Evolutionary conservation across 352 stramenopile genomes (phyloP), one percentile per base, ranked within the genome.

Genomic region (Hyaloperonospora arabidopsidis): DNA sequence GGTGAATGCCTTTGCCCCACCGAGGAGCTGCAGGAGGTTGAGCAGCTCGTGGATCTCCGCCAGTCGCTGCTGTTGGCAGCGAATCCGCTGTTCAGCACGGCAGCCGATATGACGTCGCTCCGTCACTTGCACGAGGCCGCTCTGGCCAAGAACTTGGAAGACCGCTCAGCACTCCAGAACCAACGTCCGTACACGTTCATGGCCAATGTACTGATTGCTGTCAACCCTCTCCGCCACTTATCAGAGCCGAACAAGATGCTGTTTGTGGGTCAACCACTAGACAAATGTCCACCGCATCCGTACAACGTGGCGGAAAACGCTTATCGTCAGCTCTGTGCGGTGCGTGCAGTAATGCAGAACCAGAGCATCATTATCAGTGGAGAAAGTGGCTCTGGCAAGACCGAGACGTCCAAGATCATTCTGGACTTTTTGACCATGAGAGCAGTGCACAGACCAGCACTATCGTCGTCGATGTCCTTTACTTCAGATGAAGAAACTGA

Each of bases 341-440:
- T 90, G 14, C 75, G 77, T 15, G 80, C 81, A 1, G 80, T 89
- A 15, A 91, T 91, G 81, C 79, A 93, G 68, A 93, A 93, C 64
- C 93, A 98, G 68, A 96, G 84, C 29, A 97, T 98, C 63, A 86
- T 98, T 39, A 96, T 98, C 44, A 96, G 80, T 32, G 93, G 93
- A 40, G 93, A 98, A 59, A 95, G 77, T 19, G 93, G 93, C 11
- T 95, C 91, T 3, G 93, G 93, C 41, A 98, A 98, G 68, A 98
- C 93, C 1, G 92, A 97, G 59, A 97, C 90, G 15, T 97, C 93
- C 53, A 97, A 97, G 71, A 95, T 97, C 68, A 88, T 93, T 25
- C 59, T 92, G 35, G 79, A 93, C 49, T 91, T 93, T 61, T 61
- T 94, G 21, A 88, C 84, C 2, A 88, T 82, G 57, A 72, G 78